A percentile compares a stretch with the other conserved stretches of the same genome.
These are phyloP conservation scores for Cokeromyces recurvatus DNA, from an alignment of 371 early-diverging fungal genomes.

Conservation along the genomic window DNA sequence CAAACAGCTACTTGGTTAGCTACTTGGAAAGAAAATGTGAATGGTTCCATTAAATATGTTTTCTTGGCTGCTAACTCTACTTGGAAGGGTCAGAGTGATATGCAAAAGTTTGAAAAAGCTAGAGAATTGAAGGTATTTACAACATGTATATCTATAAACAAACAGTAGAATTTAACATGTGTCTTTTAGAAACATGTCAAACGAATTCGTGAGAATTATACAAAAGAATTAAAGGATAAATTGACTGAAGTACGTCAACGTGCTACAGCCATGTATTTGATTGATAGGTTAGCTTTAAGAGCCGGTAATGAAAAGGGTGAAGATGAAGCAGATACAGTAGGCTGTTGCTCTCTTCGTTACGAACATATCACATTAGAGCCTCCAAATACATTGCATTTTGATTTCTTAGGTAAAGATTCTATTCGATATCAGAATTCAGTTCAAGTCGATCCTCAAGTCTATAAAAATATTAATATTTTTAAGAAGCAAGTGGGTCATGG, in stretches of 20 bases:
- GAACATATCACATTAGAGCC: conserved; percentile 86
- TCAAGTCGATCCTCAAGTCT: conserved; percentile 82
- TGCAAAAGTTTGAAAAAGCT: conserved; percentile 96
- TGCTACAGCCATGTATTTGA: conserved; percentile 94
- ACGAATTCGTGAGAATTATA: conserved; percentile 76
- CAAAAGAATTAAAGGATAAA: conserved; percentile 71
- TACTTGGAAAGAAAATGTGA: conserved; percentile 97
- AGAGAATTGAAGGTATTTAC: conserved; percentile 73
- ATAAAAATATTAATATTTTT: conserved; percentile 87
- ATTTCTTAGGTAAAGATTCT: conserved; percentile 97
- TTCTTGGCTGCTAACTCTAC: conserved; percentile 89
- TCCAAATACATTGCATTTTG: conserved; percentile 80
- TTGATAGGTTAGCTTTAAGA: conserved; percentile 92
- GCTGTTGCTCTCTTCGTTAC: conserved; percentile 93
- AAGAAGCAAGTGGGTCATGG: conserved; percentile 59
- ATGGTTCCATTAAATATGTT: conserved; percentile 88
- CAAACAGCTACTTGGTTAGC: conserved; percentile 96
- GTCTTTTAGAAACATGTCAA: conserved; percentile 62
- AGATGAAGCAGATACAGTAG: conserved; percentile 98
- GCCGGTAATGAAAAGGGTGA: conserved; percentile 98
- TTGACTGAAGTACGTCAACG: conserved; percentile 81
- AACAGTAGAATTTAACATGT: too few relatives aligned
- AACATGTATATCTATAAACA: too few relatives aligned
- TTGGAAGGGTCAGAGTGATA: conserved; percentile 93
- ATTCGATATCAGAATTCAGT: conserved; percentile 92